Percentiles rank a stretch among this genome's conserved stretches.
Evolutionary conservation across 2,329 filamentous ascomycete species (phyloP).

Genomic region (Arthroderma sp.): DNA sequence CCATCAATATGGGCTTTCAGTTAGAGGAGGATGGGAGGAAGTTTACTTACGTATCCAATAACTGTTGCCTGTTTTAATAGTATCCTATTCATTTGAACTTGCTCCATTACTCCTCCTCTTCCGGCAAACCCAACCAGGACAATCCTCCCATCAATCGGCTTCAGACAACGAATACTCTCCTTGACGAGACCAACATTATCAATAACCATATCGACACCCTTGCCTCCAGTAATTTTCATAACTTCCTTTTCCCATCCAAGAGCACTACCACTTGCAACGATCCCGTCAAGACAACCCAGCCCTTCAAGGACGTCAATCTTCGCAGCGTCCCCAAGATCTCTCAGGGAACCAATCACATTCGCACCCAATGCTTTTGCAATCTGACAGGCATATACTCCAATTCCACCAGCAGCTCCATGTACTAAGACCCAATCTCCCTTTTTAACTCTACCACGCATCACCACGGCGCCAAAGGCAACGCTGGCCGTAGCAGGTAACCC

Average conservation of each 20-base stretch:
- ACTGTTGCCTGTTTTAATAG: constrained; percentile 41
- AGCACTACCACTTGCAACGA: constrained; percentile 6
- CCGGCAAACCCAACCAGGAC: constrained; percentile 48
- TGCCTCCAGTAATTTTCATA: constrained; percentile 32
- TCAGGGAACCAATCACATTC: constrained; percentile 42
- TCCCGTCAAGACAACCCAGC: constrained; percentile 6
- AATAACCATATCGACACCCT: constrained; percentile 45
- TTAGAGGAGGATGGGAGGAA: not conserved
- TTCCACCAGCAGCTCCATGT: constrained; percentile 42
- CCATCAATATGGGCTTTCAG: not conserved
- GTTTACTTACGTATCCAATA: constrained; percentile 33
- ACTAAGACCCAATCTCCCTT: constrained; percentile 40
- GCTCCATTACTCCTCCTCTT: constrained; percentile 39
- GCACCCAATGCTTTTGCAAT: constrained; percentile 42
- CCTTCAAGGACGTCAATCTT: constrained; percentile 3
- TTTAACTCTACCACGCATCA: constrained; percentile 23
- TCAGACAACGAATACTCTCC: constrained; percentile 41
- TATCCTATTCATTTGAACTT: constrained; percentile 41
- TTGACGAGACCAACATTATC: constrained; percentile 46
- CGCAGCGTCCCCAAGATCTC: constrained; percentile 22
- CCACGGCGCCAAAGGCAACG: constrained; percentile 39
- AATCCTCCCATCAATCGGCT: constrained; percentile 37
- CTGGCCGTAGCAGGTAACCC: constrained; percentile 41
- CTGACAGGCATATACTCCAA: constrained; percentile 44
- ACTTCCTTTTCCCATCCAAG: constrained; percentile 40